Evolutionary conservation across 768 basidiomycete genomes (phyloP).

Genomic region (Pleurotus sapidus): DNA sequence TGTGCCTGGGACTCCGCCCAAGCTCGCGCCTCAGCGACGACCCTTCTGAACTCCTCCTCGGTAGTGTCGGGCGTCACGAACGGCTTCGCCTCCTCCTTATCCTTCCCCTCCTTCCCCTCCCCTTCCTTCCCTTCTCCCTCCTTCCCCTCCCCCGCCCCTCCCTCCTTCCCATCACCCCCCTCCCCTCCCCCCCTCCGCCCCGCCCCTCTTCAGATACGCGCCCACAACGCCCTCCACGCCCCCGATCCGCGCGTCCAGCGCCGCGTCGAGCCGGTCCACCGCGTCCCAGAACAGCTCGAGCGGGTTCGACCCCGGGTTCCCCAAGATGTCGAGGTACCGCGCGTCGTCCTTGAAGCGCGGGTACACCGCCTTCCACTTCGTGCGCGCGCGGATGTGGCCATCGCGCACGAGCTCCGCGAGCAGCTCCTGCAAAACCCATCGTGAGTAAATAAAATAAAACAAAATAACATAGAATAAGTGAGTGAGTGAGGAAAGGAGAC

Average conservation of each 20-base stretch:
- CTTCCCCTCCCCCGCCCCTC: slow-evolving; percentile 19
- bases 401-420: slow-evolving; percentile 64
- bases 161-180: slow-evolving; percentile 11
- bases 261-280: slow-evolving; percentile 84
- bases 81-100: slow-evolving; percentile 29
- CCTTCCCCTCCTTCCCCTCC: slow-evolving; percentile 30
- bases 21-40: slow-evolving; percentile 39
- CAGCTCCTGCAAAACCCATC: slow-evolving; percentile 45
- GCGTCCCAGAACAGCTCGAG: slow-evolving; percentile 96
- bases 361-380: slow-evolving; percentile 92
- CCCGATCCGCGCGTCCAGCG: slow-evolving; percentile 76
- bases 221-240: slow-evolving; percentile 61
- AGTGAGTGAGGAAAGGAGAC: too few relatives aligned
- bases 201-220: slow-evolving; percentile 38
- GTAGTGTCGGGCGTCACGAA: slow-evolving; percentile 53
- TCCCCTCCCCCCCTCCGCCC: too few relatives aligned
- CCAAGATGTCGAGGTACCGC: slow-evolving; percentile 86
- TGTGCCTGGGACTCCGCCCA: too few relatives aligned
- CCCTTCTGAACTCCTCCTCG: slow-evolving; percentile 57
- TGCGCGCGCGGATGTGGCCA: slow-evolving; percentile 72
- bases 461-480: slow-evolving; percentile 6
- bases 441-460: background rate
- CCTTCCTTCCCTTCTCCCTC: slow-evolving; percentile 21
- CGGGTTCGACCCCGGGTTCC: slow-evolving; percentile 91
- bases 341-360: slow-evolving; percentile 72